Evolutionary conservation across 495 filamentous ascomycete genomes (phyloP).

Genomic region (Neurospora sp.): DNA sequence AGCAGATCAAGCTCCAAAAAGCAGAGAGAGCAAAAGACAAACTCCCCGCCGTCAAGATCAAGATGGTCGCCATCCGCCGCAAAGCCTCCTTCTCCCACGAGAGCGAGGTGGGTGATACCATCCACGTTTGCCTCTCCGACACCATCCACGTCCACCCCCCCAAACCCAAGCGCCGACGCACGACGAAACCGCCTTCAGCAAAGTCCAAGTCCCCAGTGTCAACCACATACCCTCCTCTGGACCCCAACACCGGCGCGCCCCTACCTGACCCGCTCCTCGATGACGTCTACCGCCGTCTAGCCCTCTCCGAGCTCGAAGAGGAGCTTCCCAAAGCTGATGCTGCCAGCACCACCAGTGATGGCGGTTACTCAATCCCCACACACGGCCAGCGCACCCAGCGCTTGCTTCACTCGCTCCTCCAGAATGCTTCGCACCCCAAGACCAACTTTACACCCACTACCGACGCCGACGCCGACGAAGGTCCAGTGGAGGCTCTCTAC

Average conservation of each 20-base stretch:
- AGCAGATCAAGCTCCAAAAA: background rate
- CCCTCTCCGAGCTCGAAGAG: background rate
- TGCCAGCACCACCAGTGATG: background rate
- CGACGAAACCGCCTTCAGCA: background rate
- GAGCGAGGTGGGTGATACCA: background rate
- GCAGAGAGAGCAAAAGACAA: background rate
- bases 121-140: background rate
- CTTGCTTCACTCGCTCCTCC: background rate
- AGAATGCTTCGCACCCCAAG: background rate
- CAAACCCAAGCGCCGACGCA: background rate
- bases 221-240: background rate
- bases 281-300: background rate
- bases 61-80: background rate
- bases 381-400: background rate
- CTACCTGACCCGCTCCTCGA: background rate
- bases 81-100: background rate
- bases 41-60: background rate
- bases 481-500: background rate
- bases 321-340: background rate
- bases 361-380: background rate
- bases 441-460: background rate
- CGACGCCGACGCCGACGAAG: background rate
- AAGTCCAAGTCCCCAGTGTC: background rate
- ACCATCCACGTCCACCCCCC: background rate
- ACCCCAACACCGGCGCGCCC: background rate